These are phyloP conservation scores for Grosmannia clavigera DNA, from an alignment of 2,329 filamentous ascomycete genomes.

Conservation along the genomic window DNA sequence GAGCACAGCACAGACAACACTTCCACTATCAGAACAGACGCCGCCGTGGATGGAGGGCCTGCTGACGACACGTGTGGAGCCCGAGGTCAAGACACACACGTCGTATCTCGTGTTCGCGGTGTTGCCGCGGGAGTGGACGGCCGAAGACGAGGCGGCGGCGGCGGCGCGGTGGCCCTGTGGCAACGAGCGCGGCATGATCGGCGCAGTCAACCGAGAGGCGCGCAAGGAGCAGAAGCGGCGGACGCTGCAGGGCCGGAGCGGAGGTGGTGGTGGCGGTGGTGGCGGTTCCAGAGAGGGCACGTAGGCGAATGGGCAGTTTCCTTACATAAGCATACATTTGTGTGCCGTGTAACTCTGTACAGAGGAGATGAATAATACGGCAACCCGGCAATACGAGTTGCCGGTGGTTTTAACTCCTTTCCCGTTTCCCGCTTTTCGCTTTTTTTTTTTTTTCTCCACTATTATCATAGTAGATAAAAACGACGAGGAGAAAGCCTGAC, in stretches of 20 bases:
- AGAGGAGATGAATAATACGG: no score
- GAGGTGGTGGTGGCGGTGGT: not conserved
- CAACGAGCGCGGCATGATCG: constrained; percentile 38
- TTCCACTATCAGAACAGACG: not conserved
- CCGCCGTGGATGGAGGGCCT: constrained; percentile 57
- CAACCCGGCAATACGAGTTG: no score
- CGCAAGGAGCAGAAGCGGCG: constrained; percentile 46
- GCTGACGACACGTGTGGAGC: constrained; percentile 68
- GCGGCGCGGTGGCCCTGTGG: constrained; percentile 51
- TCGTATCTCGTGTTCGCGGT: constrained; percentile 94
- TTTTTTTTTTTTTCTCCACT: no score
- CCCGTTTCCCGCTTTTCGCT: no score
- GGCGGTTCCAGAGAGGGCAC: not conserved
- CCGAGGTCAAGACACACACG: constrained; percentile 89
- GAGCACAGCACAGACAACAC: not conserved
- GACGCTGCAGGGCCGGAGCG: constrained; percentile 27
- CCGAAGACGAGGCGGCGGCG: constrained; percentile 63
- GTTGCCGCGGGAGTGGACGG: constrained; percentile 74
- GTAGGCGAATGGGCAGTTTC: not conserved
- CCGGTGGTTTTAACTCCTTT: no score
- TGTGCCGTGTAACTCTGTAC: no score
- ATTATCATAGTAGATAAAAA: no score
- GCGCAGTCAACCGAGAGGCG: constrained; percentile 38
- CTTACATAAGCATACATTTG: not conserved
- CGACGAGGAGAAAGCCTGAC: no score